Evolutionary conservation across 352 stramenopile species (phyloP).

Genomic region (Plasmopara muralis): DNA sequence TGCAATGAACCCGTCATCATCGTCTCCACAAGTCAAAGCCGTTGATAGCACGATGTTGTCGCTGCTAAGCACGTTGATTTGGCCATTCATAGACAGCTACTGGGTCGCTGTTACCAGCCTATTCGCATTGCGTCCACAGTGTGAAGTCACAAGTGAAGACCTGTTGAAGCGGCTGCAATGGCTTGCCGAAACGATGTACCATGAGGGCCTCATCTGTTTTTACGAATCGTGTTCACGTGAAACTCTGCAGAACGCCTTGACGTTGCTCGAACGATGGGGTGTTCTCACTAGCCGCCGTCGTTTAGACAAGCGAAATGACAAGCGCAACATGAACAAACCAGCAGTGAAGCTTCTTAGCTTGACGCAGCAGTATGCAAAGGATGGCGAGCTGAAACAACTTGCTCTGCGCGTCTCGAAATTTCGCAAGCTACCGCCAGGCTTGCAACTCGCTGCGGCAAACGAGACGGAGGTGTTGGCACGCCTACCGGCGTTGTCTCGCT

Average conservation of each 20-base stretch:
- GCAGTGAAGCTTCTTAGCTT: slow-evolving; percentile 29
- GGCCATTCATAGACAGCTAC: slow-evolving; percentile 86
- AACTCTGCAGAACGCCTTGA: slow-evolving; percentile 74
- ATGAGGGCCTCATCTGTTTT: slow-evolving; percentile 78
- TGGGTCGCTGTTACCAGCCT: slow-evolving; percentile 75
- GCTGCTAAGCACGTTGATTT: slow-evolving; percentile 69
- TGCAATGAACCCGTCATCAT: slow-evolving; percentile 11
- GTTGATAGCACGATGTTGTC: slow-evolving; percentile 39
- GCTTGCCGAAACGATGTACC: slow-evolving; percentile 84
- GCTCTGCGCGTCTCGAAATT: slow-evolving; percentile 61
- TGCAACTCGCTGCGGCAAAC: slow-evolving; percentile 30
- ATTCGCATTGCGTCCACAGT: slow-evolving; percentile 46
- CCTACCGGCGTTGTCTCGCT: slow-evolving; percentile 62
- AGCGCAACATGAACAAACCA: slow-evolving; percentile 10
- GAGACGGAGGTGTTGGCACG: slow-evolving; percentile 59
- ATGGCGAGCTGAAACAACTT: slow-evolving; percentile 55
- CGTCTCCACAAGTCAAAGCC: slow-evolving; percentile 12
- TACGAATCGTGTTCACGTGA: slow-evolving; percentile 84
- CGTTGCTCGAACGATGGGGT: slow-evolving; percentile 55
- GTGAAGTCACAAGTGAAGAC: slow-evolving; percentile 49
- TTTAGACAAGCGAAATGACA: slow-evolving; percentile 6
- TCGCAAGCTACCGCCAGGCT: slow-evolving; percentile 56
- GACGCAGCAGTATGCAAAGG: slow-evolving; percentile 35
- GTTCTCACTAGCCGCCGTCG: slow-evolving; percentile 38
- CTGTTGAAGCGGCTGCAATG: slow-evolving; percentile 78